Base-by-base conservation (phyloP, 257 asterid genomes). In the Scutellaria baicalensis region DNA sequence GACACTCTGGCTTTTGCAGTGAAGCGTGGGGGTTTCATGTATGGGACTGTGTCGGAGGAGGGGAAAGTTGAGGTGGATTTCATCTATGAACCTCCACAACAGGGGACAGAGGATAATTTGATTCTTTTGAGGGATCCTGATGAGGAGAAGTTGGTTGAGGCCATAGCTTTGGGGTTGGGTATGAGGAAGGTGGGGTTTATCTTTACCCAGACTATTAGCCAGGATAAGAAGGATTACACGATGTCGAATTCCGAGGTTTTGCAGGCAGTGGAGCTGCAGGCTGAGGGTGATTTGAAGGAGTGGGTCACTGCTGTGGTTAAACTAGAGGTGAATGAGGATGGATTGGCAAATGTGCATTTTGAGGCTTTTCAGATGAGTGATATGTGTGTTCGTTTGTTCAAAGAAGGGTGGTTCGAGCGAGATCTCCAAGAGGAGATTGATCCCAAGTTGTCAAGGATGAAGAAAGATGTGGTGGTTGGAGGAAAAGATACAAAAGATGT, bases 291-390 rank as follows among this genome's bases (percentile, higher is more conserved):
- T 67, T 83, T 92, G 81, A 88, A 90, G 73, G 98, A 92, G 83
- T 92, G 98, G 98, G 98, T 92, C 63, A 92, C 98, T 10, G 97
- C 96, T 8, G 68, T 90, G 47, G 97, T 92, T 77, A 92, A 90
- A 69, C 85, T 94, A 45, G 92, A 91, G 81, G 97, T 91, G 78
- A 93, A 81, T 81, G 97, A 92, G 74, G 95, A 90, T 67, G 97
- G 93, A 6, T 84, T 73, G n/a, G 91, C 85, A 0, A 89, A 90
- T 48, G 97, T 89, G 79, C 97, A 92, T 71, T 92, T 92, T 23
- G 98, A 92, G 90, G 97, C 97, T 21, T 92, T 92, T 77, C 98
- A 92, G 86, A 88, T 90, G 89, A 92, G 93, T 71, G 97, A 92
- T 80, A 81, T 85, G 85, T 88, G 96, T 71, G 83, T 88, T n/a